A percentile compares a stretch with the other conserved stretches of the same genome.
Evolutionary conservation across 2,329 filamentous ascomycete genomes (phyloP).

Genomic region (Paecilomyces sp.): DNA sequence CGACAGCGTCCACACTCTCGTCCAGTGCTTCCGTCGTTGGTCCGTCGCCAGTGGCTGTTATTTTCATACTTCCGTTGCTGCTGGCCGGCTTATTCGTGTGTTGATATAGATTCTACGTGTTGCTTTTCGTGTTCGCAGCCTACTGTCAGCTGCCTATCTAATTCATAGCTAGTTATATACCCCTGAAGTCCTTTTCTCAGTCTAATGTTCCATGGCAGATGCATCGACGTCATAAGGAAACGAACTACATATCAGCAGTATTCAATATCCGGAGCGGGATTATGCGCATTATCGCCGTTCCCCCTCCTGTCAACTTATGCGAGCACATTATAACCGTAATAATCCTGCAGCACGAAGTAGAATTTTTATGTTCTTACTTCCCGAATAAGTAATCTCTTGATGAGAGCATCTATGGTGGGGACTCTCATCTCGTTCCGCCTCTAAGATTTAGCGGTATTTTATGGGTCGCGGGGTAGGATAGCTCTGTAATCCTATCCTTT

Average conservation of each 20-base stretch:
- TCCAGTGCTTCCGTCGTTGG: constrained; percentile 8
- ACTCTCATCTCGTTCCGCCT: background rate
- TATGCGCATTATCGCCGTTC: too few relatives aligned
- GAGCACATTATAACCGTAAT: too few relatives aligned
- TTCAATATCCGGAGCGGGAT: too few relatives aligned
- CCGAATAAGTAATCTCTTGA: background rate
- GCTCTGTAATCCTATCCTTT: background rate
- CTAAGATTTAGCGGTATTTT: background rate
- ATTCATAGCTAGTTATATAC: background rate
- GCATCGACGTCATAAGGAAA: too few relatives aligned
- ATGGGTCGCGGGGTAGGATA: background rate
- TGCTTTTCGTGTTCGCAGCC: background rate
- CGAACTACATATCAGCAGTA: too few relatives aligned
- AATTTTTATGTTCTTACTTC: background rate
- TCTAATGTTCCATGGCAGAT: background rate
- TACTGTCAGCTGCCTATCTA: background rate
- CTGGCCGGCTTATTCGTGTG: constrained; percentile 12
- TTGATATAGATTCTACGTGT: background rate
- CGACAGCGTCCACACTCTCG: constrained; percentile 19
- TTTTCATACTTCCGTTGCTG: constrained; percentile 19
- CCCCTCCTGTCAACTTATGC: too few relatives aligned
- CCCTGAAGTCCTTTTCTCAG: background rate
- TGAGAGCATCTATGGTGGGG: background rate
- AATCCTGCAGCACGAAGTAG: too few relatives aligned
- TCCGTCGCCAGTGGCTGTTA: constrained; percentile 6